Evolutionary conservation across 108 stramenopile genomes (phyloP), one percentile per base, ranked within the genome.

Genomic region (Asterionellopsis glacialis): DNA sequence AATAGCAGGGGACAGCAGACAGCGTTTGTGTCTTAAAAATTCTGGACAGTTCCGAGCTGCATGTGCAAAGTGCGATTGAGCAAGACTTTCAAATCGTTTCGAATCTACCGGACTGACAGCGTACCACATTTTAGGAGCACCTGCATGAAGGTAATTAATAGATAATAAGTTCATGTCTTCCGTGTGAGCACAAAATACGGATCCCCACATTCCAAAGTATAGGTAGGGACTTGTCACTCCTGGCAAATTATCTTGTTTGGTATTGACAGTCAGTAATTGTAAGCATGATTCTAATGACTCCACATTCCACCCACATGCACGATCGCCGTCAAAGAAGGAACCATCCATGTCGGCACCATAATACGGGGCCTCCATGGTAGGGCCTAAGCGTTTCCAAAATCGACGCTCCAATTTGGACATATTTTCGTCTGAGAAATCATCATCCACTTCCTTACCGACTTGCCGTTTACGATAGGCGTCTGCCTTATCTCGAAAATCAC

Each of bases 71-170:
- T 80, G 81, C 5, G 75, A 77, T 28, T 71, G 73, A 13, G 93
- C 88, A 19, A 96, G 60, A 45, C 76, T 68, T 60, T 87, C 97
- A 57, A 98, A 93, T 19, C 96, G 84, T 51, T 70, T 66, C 5
- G 90, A 77, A 54, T 90, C 80, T 58, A 79, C 77, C 11, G 83
- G 84, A 14, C 88, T 79, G 25, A 99, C 74, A 4, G 88, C 88
- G 75, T 99, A 99, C 98, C 98, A 99, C 65, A 87, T 85, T 67
- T 99, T 99, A 26, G 97, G 97, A 18, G 91, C 88, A 2, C 98
- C 98, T 14, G 88, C 82, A 80, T 99, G 98, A 7, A 99, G 67
- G 66, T 95, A 97, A 68, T 99, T 99, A 70, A 99, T 97, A 24
- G 85, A 88, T 45, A 95, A 87, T 13, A 99, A 73, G 76, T 99